Evolutionary conservation across 2,329 filamentous ascomycete genomes (phyloP).

Genomic region (Aureobasidium sp.): DNA sequence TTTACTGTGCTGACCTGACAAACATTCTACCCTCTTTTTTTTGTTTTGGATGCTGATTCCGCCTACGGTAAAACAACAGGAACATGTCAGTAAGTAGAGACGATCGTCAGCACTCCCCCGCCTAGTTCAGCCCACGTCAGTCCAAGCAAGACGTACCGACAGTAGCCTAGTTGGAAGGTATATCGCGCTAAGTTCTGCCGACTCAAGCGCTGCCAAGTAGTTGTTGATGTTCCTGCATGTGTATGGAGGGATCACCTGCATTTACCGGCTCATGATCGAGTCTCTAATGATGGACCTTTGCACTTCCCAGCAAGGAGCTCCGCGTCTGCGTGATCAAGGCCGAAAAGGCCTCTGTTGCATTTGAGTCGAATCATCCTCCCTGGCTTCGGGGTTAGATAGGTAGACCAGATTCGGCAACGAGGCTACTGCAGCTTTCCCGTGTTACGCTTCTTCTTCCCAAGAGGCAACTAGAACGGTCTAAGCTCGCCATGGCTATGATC

Average conservation of each 20-base stretch:
- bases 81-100: conserved; percentile 12
- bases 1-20: conserved; percentile 15
- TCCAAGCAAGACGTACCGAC: conserved; percentile 12
- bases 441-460: conserved; percentile 11
- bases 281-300: conserved; percentile 7
- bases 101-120: conserved; percentile 13
- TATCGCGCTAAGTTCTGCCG: conserved; percentile 11
- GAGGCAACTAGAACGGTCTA: conserved; percentile 5
- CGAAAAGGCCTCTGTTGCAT: conserved; percentile 13
- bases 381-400: conserved; percentile 14
- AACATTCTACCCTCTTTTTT: conserved; percentile 13
- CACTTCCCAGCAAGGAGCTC: conserved; percentile 15
- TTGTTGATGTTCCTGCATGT: conserved; percentile 15
- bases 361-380: conserved; percentile 14
- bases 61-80: conserved; percentile 3
- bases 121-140: background rate
- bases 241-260: conserved; percentile 13
- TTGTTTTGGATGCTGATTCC: background rate
- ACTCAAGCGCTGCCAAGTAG: conserved; percentile 12
- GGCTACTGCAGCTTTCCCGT: conserved; percentile 16
- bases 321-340: conserved; percentile 15
- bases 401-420: conserved; percentile 11
- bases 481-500: conserved; percentile 11
- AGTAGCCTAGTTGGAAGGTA: background rate
- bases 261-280: conserved; percentile 12